phyloP scores from a whole-genome alignment of 2,329 filamentous ascomycete species.

The Colletotrichum eleusines region DNA sequence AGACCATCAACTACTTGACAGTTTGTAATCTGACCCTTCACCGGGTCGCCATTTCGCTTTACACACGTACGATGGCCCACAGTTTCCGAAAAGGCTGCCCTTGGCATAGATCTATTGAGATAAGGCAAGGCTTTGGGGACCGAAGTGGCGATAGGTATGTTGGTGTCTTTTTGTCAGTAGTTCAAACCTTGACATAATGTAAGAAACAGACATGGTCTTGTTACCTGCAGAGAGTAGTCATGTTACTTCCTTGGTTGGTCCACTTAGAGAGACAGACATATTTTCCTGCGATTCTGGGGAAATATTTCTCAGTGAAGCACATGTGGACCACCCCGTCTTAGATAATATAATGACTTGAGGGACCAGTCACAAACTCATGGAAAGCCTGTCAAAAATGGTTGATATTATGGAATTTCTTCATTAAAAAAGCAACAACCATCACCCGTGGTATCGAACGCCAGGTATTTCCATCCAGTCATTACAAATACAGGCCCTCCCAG shows the following conservation, averaged over 20 bases:
- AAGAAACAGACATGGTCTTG: no score
- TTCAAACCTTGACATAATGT: no score
- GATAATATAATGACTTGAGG: not conserved
- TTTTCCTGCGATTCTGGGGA: no score
- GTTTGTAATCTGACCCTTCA: not conserved
- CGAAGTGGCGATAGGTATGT: no score
- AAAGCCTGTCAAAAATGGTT: not conserved
- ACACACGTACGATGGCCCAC: no score
- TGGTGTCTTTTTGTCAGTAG: no score
- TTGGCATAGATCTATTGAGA: no score
- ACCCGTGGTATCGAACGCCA: conserved; percentile 40
- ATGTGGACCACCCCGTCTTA: not conserved
- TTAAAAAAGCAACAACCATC: conserved; percentile 15
- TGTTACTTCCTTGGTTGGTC: no score
- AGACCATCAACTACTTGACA: not conserved
- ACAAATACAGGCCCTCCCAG: conserved; percentile 26
- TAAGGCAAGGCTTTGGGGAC: no score
- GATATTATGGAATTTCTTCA: conserved; percentile 31
- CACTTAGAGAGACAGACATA: no score
- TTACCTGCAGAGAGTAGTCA: no score
- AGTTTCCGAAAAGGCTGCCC: no score
- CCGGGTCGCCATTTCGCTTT: not conserved
- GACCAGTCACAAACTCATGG: not conserved
- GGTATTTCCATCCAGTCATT: conserved; percentile 30
- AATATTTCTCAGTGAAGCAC: not conserved